Evolutionary conservation across 1,139 yeast species (phyloP), one percentile per base, ranked within the genome.

Genomic region (Suhomyces taliae): DNA sequence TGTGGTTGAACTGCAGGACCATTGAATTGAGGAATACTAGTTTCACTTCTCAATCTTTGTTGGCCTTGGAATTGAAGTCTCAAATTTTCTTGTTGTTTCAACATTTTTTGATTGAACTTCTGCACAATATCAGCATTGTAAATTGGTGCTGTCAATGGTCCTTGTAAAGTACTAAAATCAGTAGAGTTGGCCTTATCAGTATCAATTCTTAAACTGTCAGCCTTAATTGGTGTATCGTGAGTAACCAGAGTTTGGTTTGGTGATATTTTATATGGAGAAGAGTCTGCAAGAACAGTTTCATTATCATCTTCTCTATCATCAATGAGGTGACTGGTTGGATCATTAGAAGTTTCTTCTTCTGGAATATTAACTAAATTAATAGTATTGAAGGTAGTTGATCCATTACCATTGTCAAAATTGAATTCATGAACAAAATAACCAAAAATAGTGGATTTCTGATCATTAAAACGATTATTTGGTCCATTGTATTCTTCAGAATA

Each of bases 281-380:
- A 71, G 45, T 65, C 67, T 1, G 76, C 77, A n/a, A 70, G 39
- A 1, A 70, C 74, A 1, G 77, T 72, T 41, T 67, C 77, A 52
- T 71, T 71, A 39, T 72, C 77, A 50, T 71, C 76, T n/a, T 57
- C 60, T 4, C 51, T 48, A 5, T 51, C 56, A 6, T 48, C 49
- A 8, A 19, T n/a, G n/a, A 24, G 27, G 26, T 37, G 34, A 4
- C 15, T 26, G 8, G 19, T 7, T 7, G 27, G 29, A 6, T 24
- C 29, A 12, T 34, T 19, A 14, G 27, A 33, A 12, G 27, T 31
- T 32, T 45, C 45, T 27, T 51, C 41, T 8, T 46, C 48, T 4
- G 40, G 27, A 9, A 27, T 36, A 34, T 44, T 44, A 26, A 37
- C 42, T n/a, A 58, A 41, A 3, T 45, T 39, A 9, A 58, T 46